These are phyloP conservation scores for Eutrema heterophyllum DNA, from an alignment of 345 rosid genomes.

Conservation along the genomic window DNA sequence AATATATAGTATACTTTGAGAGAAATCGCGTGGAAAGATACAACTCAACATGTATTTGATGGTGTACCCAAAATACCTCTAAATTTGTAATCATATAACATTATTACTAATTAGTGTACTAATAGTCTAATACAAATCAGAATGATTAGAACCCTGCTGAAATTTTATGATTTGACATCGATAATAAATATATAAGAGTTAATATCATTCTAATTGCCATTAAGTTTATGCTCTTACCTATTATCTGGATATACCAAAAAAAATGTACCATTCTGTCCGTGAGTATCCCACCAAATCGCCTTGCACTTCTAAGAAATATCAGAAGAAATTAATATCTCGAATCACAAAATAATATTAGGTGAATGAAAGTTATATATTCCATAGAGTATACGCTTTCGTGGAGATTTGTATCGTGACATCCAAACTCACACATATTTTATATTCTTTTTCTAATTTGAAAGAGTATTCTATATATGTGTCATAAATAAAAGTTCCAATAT, in stretches of 20 bases:
- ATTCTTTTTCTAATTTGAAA: background rate
- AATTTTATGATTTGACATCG: no score
- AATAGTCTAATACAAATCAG: background rate
- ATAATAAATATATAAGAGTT: no score
- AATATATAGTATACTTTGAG: background rate
- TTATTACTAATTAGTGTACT: background rate
- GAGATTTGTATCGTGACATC: conserved; percentile 6
- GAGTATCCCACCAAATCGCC: no score
- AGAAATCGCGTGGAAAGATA: background rate
- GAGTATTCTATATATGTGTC: background rate
- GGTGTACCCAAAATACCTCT: background rate
- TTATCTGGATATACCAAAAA: no score
- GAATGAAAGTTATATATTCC: background rate
- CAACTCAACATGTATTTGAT: background rate
- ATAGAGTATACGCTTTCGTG: background rate
- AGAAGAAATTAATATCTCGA: no score
- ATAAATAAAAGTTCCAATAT: background rate
- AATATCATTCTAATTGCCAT: no score
- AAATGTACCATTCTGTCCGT: no score
- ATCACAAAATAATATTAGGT: background rate
- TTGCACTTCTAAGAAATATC: no score
- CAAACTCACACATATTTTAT: conserved; percentile 5
- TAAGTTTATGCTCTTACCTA: no score
- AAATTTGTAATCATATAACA: background rate
- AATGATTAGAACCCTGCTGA: background rate